Base-by-base conservation (phyloP, 2,329 filamentous ascomycete species). In the Bretziella fagacearum region DNA sequence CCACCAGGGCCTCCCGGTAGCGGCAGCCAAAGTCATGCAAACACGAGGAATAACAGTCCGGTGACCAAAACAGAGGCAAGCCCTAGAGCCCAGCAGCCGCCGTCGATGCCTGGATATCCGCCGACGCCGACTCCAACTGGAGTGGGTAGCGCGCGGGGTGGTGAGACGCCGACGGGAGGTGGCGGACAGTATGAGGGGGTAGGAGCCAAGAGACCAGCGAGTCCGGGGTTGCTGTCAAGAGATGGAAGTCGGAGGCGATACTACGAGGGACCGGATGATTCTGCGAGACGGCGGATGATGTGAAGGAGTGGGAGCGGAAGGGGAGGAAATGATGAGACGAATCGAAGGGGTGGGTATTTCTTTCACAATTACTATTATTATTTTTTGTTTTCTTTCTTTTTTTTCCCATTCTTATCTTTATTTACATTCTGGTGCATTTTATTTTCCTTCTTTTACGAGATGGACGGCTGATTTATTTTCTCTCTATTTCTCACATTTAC, bases 131-230 rank as follows among this genome's bases (percentile, higher is more conserved):
- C 40, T 15, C 40, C 40, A 3, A 26, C 23, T 27, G 40, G 40
- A 11, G n/a, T 18, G 6, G 40, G 40, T n/a, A 42, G 40, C 29
- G 17, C 40, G n/a, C 4, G 40, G n/a, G 40, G 40, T 15, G 23
- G 40, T 53, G 54, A 42, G 59, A 62, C 44, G 59, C 62, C 41
- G 7, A 37, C 41, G n/a, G 17, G 26, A n/a, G n/a, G n/a, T 32
- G 26, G 41, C 25, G 26, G 40, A 18, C 56, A 58, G 6, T 53
- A 62, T 40, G 67, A 70, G 39, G 56, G 61, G n/a, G 55, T 56
- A 3, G 62, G 66, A 4, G 60, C 63, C 2, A 78, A 78, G 57
- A 63, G 73, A 51, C 63, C 69, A 52, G 67, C 68, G 25, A 77
- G 73, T 47, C 60, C 61, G 2, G 69, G 72, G 13, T n/a, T 42